Conservation (phyloP, 106 monocot genomes). For the Narthecium ossifragum region DNA sequence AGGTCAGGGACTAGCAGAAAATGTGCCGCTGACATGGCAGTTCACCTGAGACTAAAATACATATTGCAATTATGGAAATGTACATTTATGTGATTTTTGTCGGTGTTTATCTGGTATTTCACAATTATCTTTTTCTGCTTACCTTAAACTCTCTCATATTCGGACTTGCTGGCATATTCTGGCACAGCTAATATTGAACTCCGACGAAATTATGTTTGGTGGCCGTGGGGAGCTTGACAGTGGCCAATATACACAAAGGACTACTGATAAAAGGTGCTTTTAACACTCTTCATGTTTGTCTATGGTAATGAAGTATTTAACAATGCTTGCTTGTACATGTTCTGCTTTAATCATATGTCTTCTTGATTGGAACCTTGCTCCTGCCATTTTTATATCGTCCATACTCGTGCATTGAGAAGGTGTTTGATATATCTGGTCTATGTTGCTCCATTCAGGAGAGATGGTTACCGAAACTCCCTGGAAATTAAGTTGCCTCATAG, state of each 20-base stretch:
- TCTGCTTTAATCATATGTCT: too few species aligned
- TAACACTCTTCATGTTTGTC: neutral
- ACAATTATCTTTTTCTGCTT: neutral
- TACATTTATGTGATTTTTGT: too few species aligned
- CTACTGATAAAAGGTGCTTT: slow-evolving; percentile 50
- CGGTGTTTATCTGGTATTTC: too few species aligned
- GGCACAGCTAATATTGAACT: slow-evolving; percentile 67
- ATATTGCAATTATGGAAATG: too few species aligned
- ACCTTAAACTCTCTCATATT: neutral
- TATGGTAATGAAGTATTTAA: neutral
- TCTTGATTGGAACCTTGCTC: too few species aligned
- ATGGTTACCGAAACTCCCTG: slow-evolving; percentile 60
- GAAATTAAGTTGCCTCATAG: slow-evolving; percentile 49
- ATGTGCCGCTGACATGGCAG: too few species aligned
- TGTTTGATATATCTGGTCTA: neutral
- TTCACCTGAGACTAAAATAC: too few species aligned
- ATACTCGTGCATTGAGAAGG: too few species aligned
- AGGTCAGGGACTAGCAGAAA: too few species aligned
- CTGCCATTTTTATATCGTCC: too few species aligned
- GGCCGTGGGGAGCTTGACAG: slow-evolving; percentile 46
- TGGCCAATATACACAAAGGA: slow-evolving; percentile 41
- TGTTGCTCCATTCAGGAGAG: slow-evolving; percentile 33
- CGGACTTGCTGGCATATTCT: neutral
- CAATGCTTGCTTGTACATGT: neutral
- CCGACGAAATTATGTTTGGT: slow-evolving; percentile 69